These are phyloP conservation scores for Ogataea dorogensis DNA, from an alignment of 805 yeast species.

Conservation along the genomic window DNA sequence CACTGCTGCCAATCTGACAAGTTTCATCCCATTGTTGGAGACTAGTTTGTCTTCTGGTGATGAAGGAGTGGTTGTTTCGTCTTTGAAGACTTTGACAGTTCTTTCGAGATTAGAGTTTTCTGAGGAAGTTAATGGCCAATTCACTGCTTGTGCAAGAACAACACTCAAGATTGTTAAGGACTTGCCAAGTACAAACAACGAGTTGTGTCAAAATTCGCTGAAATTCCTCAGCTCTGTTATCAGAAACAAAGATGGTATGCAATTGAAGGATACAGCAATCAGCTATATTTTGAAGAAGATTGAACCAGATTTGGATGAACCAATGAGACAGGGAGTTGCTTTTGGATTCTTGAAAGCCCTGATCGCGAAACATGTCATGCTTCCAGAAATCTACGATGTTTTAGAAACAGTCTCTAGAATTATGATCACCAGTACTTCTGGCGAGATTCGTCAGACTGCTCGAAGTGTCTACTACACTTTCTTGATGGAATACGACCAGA, in stretches of 20 bases:
- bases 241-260: constrained; percentile 63
- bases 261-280: constrained; percentile 66
- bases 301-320: constrained; percentile 87
- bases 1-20: constrained; percentile 58
- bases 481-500: constrained; percentile 92
- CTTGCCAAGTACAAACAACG: constrained; percentile 74
- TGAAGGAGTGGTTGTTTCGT: constrained; percentile 72
- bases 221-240: constrained; percentile 70
- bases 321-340: constrained; percentile 83
- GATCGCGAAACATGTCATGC: constrained; percentile 66
- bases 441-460: constrained; percentile 79
- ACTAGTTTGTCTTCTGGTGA: constrained; percentile 59
- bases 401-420: constrained; percentile 78
- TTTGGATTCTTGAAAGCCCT: constrained; percentile 79
- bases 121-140: constrained; percentile 47
- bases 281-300: constrained; percentile 70
- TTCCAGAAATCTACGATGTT: constrained; percentile 88
- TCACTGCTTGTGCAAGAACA: constrained; percentile 59
- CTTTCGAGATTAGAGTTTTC: constrained; percentile 63
- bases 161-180: constrained; percentile 66
- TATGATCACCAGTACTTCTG: constrained; percentile 86
- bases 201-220: constrained; percentile 75
- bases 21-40: constrained; percentile 73
- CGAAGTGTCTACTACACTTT: constrained; percentile 82
- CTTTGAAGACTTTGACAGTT: constrained; percentile 60